A percentile compares a stretch with the other conserved stretches of the same genome.
Conservation (phyloP, 371 early-diverging fungal genomes). For the Apophysomyces elegans region DNA sequence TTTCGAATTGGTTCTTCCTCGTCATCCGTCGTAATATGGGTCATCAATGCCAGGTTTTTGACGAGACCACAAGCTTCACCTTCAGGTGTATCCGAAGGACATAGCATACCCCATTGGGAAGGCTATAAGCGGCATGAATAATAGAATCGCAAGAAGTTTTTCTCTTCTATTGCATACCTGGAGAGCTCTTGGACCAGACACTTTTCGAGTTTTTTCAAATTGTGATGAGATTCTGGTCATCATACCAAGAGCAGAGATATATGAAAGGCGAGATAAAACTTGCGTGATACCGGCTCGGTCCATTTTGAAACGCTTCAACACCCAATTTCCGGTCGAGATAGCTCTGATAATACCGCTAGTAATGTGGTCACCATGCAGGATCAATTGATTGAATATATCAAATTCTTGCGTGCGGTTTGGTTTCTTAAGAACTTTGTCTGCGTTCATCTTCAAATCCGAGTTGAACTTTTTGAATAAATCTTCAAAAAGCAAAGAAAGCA, state of each 20-base stretch:
- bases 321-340: conserved; percentile 99
- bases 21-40: conserved; percentile 98
- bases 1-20: conserved; percentile 81
- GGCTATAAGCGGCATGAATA: conserved; percentile 52
- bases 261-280: conserved; percentile 95
- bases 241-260: conserved; percentile 99
- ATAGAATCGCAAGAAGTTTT: not conserved
- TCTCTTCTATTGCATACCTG: conserved; percentile 56
- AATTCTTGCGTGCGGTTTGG: conserved; percentile 94
- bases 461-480: conserved; percentile 99
- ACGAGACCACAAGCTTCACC: conserved; percentile 99
- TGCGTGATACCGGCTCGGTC: conserved; percentile 99
- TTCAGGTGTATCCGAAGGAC: conserved; percentile 99
- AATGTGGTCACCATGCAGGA: conserved; percentile 89
- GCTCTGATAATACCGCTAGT: conserved; percentile 96
- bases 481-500: conserved; percentile 98
- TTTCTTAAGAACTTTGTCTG: conserved; percentile 94
- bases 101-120: conserved; percentile 99
- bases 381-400: conserved; percentile 91
- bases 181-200: conserved; percentile 97
- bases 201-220: conserved; percentile 99
- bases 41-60: conserved; percentile 99
- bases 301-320: conserved; percentile 99
- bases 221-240: conserved; percentile 99
- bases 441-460: conserved; percentile 85